Conservation (phyloP, 2,329 filamentous ascomycete genomes). For the Fusarium sp. region DNA sequence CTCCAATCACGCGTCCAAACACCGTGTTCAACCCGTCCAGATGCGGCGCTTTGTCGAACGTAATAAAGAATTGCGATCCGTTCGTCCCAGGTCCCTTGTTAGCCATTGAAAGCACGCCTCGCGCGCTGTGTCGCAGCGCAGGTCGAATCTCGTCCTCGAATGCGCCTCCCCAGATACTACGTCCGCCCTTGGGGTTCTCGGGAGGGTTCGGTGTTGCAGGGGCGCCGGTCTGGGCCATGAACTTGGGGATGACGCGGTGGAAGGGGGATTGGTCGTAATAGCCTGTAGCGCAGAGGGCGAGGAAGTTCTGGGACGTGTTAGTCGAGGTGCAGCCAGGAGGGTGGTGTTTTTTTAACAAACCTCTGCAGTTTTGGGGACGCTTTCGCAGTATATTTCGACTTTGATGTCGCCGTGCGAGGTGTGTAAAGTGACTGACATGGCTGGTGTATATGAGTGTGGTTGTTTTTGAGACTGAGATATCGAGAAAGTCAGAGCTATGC, state of each 20-base stretch:
- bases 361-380: slow-evolving; percentile 91
- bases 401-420: slow-evolving; percentile 92
- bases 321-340: background rate
- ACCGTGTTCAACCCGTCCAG: slow-evolving; percentile 87
- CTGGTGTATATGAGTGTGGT: background rate
- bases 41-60: slow-evolving; percentile 81
- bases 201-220: slow-evolving; percentile 63
- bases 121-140: slow-evolving; percentile 72
- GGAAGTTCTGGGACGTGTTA: slow-evolving; percentile 74
- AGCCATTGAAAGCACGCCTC: slow-evolving; percentile 80
- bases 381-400: slow-evolving; percentile 95
- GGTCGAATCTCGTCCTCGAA: slow-evolving; percentile 87
- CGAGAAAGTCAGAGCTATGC: background rate
- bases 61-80: slow-evolving; percentile 84
- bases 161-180: slow-evolving; percentile 76
- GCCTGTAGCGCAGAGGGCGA: slow-evolving; percentile 82
- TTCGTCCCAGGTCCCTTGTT: slow-evolving; percentile 81
- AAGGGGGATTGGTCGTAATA: slow-evolving; percentile 82
- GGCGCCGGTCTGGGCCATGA: slow-evolving; percentile 83
- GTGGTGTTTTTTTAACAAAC: slow-evolving; percentile 56
- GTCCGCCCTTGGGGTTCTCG: slow-evolving; percentile 73
- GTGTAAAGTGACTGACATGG: slow-evolving; percentile 79
- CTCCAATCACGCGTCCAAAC: slow-evolving; percentile 78
- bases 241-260: slow-evolving; percentile 81
- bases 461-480: background rate